Evolutionary conservation across 1,284 basidiomycete genomes (phyloP).

Genomic region (Phylloporus sp.): DNA sequence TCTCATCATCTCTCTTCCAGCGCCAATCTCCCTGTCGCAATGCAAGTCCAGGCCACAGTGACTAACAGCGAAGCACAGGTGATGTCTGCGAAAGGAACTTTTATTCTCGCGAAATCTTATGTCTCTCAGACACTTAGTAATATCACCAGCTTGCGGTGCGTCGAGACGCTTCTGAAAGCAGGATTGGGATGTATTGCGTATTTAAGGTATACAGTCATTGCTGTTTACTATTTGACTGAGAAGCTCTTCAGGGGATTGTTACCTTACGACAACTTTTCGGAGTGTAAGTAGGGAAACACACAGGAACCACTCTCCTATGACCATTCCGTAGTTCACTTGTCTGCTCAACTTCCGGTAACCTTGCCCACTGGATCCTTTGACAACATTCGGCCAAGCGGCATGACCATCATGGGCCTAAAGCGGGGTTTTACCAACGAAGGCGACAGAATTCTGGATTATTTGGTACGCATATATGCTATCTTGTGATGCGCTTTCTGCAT

Average conservation of each 20-base stretch:
- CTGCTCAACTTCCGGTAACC: constrained; percentile 33
- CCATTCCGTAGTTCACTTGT: constrained; percentile 38
- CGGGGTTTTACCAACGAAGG: constrained; percentile 82
- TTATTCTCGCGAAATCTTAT: constrained; percentile 16
- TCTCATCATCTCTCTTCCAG: background rate
- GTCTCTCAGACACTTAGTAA: constrained; percentile 56
- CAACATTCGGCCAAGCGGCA: constrained; percentile 30
- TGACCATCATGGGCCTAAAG: constrained; percentile 66
- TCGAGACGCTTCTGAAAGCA: constrained; percentile 75
- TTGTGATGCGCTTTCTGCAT: constrained; percentile 8
- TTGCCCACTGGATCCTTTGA: constrained; percentile 33
- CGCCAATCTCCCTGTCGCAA: constrained; percentile 7
- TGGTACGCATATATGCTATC: constrained; percentile 57
- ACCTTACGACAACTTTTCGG: constrained; percentile 81
- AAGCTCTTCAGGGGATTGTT: constrained; percentile 52
- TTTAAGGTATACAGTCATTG: constrained; percentile 56
- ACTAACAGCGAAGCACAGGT: constrained; percentile 40
- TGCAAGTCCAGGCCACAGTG: constrained; percentile 37
- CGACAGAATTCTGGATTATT: constrained; percentile 78
- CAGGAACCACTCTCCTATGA: background rate
- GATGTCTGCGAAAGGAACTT: background rate
- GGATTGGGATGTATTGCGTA: constrained; percentile 82
- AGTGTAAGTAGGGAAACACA: constrained; percentile 52
- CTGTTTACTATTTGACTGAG: constrained; percentile 16
- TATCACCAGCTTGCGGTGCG: constrained; percentile 68